phyloP scores from a whole-genome alignment of 169 alveolate genomes.

The Theileria orientalis region DNA sequence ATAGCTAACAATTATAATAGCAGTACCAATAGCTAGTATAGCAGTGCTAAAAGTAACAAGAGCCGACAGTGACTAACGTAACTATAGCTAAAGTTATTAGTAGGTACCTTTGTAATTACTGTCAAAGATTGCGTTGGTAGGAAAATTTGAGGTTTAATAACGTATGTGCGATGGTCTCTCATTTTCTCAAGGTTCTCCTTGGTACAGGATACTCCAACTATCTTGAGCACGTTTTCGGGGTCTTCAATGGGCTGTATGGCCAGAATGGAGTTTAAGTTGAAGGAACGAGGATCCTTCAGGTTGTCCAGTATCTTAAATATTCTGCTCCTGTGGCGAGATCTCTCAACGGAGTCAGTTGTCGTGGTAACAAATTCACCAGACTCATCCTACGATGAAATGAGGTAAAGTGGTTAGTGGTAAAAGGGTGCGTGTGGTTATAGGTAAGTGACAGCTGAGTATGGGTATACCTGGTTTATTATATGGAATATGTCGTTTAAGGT shows the following conservation, averaged over 20 bases:
- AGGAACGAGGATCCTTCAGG: conserved; percentile 21
- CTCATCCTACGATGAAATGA: conserved; percentile 2
- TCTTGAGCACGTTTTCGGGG: conserved; percentile 19
- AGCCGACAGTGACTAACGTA: background rate
- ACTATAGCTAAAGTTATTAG: background rate
- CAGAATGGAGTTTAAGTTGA: conserved; percentile 37
- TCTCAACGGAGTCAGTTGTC: background rate
- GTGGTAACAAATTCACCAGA: background rate
- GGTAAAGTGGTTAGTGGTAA: background rate
- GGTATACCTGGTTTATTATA: conserved; percentile 45
- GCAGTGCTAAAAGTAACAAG: no score
- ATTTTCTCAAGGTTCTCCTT: conserved; percentile 31
- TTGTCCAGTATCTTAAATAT: conserved; percentile 9
- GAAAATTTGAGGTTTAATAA: conserved; percentile 22
- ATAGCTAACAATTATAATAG: no score
- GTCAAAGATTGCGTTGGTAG: conserved; percentile 36
- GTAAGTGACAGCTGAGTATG: background rate
- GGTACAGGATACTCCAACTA: conserved; percentile 10
- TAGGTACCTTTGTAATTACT: conserved; percentile 35
- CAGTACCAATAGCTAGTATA: no score
- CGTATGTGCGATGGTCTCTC: conserved; percentile 1
- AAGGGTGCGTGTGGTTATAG: background rate
- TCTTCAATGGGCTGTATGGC: conserved; percentile 42
- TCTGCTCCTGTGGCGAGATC: conserved; percentile 19
- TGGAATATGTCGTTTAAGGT: conserved; percentile 62